Evolutionary conservation across 768 basidiomycete species (phyloP).

Genomic region (Leccinum variicolor): DNA sequence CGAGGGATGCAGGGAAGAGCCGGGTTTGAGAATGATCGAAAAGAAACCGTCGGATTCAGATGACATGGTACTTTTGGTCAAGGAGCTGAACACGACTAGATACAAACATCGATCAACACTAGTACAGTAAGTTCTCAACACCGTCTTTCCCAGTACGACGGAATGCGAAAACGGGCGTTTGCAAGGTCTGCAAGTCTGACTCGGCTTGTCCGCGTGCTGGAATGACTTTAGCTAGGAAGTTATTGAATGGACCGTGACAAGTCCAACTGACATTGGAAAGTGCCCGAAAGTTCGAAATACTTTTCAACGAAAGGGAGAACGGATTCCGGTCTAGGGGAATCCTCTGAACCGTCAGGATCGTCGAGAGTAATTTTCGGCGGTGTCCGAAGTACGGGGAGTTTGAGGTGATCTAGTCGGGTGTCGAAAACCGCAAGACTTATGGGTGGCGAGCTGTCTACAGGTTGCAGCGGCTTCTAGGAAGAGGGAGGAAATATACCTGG

Average conservation of each 20-base stretch:
- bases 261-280: slow-evolving; percentile 42
- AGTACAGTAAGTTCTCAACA: neutral
- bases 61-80: slow-evolving; percentile 13
- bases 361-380: slow-evolving; percentile 15
- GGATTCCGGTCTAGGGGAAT: slow-evolving; percentile 30
- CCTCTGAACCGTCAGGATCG: slow-evolving; percentile 17
- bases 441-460: slow-evolving; percentile 16
- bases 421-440: slow-evolving; percentile 57
- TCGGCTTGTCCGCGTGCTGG: slow-evolving; percentile 8
- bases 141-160: slow-evolving; percentile 8
- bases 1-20: slow-evolving; percentile 70
- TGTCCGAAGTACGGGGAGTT: slow-evolving; percentile 43
- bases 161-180: slow-evolving; percentile 7
- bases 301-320: slow-evolving; percentile 43
- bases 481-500: slow-evolving; percentile 17
- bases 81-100: neutral
- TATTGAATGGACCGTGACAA: neutral
- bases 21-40: slow-evolving; percentile 61
- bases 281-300: slow-evolving; percentile 53
- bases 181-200: neutral
- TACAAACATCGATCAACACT: slow-evolving; percentile 19
- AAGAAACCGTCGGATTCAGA: slow-evolving; percentile 39
- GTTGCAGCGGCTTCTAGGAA: neutral
- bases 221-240: neutral
- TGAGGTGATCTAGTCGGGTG: slow-evolving; percentile 48